Evolutionary conservation across 2,329 filamentous ascomycete genomes (phyloP), one percentile per base, ranked within the genome.

Genomic region (Pseudopithomyces chartarum): DNA sequence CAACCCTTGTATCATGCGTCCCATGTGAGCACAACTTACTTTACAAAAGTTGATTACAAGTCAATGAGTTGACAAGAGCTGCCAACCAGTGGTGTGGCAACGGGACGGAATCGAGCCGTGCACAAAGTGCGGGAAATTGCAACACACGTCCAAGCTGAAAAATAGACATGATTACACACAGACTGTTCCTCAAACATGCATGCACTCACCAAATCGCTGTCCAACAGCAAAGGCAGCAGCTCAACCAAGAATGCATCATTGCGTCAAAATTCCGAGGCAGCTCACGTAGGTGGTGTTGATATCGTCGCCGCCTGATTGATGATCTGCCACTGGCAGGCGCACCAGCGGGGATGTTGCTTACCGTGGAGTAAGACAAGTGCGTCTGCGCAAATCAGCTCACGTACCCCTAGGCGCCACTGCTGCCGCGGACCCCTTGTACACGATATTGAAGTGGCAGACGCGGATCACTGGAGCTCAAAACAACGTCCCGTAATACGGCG

Each of bases 401-500:
- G 15, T 43, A 23, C 20, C 11, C 22, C 47, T 39, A 20, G 29
- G 19, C 47, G 47, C 34, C 34, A 36, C 46, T 12, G 26, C 32
- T 49, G 33, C 46, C 12, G 44, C 45, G 20, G n/a, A 33, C 32
- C 32, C 19, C 22, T 17, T 40, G 34, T 32, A 40, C 20, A 40
- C 11, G 34, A 50, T 50, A 48, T 50, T 50, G 47, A 34, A 40
- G 47, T 50, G 33, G 34, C 47, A 40, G 47, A 7, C 23, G 33
- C 32, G 20, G 46, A 47, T 34, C 44, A 26, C 34, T 17, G 23
- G 22, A 19, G 17, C 23, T 17, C 1, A 19, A 23, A 45, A 6
- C 4, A 32, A 2, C 8, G 44, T 17, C 22, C 44, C 32, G 17
- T 22, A 38, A 23, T 36, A 48, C 32, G 32, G 32, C 32, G 19